These are phyloP conservation scores for Sedum album DNA, from an alignment of 164 flowering plant genomes.

Conservation along the genomic window DNA sequence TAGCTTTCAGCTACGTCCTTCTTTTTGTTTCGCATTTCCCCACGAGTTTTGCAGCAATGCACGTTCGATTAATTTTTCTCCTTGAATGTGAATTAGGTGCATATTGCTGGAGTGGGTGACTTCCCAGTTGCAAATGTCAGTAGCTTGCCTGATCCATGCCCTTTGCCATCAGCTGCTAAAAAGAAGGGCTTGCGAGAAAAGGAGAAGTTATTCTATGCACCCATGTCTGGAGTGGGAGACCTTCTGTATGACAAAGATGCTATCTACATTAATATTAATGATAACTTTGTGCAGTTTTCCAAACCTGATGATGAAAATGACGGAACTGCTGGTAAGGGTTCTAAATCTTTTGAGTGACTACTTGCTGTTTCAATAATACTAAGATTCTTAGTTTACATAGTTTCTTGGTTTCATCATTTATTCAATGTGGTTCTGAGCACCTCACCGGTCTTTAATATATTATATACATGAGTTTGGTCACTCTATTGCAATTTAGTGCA, in stretches of 20 bases:
- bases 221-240: constrained; percentile 98
- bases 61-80: not conserved
- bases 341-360: not conserved
- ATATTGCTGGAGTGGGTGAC: constrained; percentile 98
- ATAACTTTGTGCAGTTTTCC: constrained; percentile 77
- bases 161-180: constrained; percentile 91
- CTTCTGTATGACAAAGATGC: constrained; percentile 96
- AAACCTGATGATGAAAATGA: constrained; percentile 31
- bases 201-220: constrained; percentile 92
- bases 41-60: not conserved
- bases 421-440: not conserved
- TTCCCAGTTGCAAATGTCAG: constrained; percentile 57
- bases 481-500: no score
- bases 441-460: not conserved
- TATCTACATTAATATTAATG: constrained; percentile 82
- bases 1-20: not conserved
- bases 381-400: not conserved
- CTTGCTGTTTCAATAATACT: not conserved
- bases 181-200: constrained; percentile 93
- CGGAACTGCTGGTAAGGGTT: constrained; percentile 37
- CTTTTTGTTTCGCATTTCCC: not conserved
- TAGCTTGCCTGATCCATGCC: constrained; percentile 83
- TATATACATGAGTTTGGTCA: not conserved
- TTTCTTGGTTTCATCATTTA: not conserved
- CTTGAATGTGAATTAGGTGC: constrained; percentile 44